Base-by-base conservation (phyloP, 1,284 basidiomycete species). In the Malassezia dermatis region DNA sequence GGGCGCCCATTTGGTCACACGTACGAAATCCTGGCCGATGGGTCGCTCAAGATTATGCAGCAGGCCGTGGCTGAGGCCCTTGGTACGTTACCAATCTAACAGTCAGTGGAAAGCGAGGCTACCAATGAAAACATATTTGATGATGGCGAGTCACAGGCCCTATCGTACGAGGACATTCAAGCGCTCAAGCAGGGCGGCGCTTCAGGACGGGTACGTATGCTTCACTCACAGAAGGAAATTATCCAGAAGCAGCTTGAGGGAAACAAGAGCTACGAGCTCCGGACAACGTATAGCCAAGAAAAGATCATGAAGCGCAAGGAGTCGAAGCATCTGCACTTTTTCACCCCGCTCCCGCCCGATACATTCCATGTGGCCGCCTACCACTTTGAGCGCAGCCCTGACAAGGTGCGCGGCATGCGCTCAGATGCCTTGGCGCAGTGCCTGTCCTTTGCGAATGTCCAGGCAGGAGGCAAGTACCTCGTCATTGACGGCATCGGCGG, bases 371-470 rank as follows among this genome's bases (percentile, higher is more conserved):
- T 98, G 37, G 85, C 86, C 71, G 83, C 88, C 61, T 91, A 88
- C 75, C 89, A 89, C 86, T 86, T 88, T 44, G 75, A 76, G 77
- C 62, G 64, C 43, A 78, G 78, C 52, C 60, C 88, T 46, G 80
- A 77, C 53, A 84, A 88, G 55, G 84, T 94, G 55, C 83, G 88
- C 39, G 84, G 88, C 62, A 80, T 99, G 35, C 84, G 94, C 7
- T 79, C 84, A 28, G 94, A 99, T 76, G 83, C 88, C 0, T 78
- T 98, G 21, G 84, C 88, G 1, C 91, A 96, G 74, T 82, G 94
- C 60, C 77, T 98, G 30, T 86, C 83, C 50, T 77, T 90, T 52
- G 85, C 83, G 17, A 90, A 89, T 67, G 81, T 95, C 23, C 80
- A 84, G 23, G 88, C 90, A 0, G 89, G 87, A 2, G 88, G 89